Base-by-base conservation (phyloP, 1,139 yeast genomes). In the Diutina mesorugosa region DNA sequence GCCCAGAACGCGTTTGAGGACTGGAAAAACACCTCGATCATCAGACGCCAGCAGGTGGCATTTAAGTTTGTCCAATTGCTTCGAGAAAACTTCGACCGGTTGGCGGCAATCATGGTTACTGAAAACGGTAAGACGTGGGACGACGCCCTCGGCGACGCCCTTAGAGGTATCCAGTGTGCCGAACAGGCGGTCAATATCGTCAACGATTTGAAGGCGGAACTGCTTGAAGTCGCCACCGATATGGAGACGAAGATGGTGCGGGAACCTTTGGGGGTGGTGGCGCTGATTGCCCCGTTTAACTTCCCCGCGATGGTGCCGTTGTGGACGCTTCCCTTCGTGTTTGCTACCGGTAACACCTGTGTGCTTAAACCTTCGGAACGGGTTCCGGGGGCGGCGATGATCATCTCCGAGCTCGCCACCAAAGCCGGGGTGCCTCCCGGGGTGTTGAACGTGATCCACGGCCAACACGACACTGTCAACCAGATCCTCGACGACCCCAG, bases 231-330 rank as follows among this genome's bases (percentile, higher is more conserved):
- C 38, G 78, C 90, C 55, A 72, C 76, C 46, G 87, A 85, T 65
- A 87, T 87, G 91, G 91, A 85, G 70, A 85, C 95, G 55, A 83
- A 84, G 64, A 85, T 86, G 83, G 76, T 84, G 63, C 79, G 93
- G 63, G 81, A 78, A 64, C 81, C 81, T 38, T 69, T 77, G 59
- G 89, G 89, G 21, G 87, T 84, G 26, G 78, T 83, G 59, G 88
- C 85, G 7, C 84, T 88, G 29, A 84, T 84, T 62, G 81, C 85
- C 64, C 90, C 90, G n/a, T 82, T 82, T 71, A 85, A 85, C 72
- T 85, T 86, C 79, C 93, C 93, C 35, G 93, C 90, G 52, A 86
- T 87, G 93, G 88, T 87, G 59, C 95, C 95, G 46, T 74, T 87
- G 63, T 87, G 95, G 95, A 82, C 90, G 41, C 77, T 87, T 59